Evolutionary conservation across 331 rosid species (phyloP), one percentile per base, ranked within the genome.

Genomic region (Pyrus hybrid): DNA sequence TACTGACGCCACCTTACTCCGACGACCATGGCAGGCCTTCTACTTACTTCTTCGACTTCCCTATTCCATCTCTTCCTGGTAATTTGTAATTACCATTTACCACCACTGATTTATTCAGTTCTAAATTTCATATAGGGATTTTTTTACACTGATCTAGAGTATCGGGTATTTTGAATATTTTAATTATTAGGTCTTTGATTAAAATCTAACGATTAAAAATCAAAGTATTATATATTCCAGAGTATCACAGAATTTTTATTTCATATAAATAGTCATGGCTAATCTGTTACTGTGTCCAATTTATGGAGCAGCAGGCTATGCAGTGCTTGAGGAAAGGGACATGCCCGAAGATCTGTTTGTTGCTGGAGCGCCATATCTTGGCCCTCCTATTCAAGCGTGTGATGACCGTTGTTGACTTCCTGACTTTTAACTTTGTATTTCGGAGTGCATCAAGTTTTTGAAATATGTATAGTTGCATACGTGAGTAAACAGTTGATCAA

Each of bases 1-100:
- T 90, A 69, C 76, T 88, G 25, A 58, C 91, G 41, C 96, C 96
- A 8, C 93, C 96, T 0, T 90, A 90, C 81, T 83, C 88, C 53
- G 68, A 86, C 29, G 81, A 86, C 6, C 78, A 66, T 57, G 88
- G 83, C 77, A 86, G 96, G 77, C 87, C 82, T 32, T 91, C 90
- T 71, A 85, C 91, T 77, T 91, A 91, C 76, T 91, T 77, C 80
- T 82, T 78, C 12, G 86, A 85, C 29, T 29, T 77, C 45, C 87
- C 89, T 18, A 63, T 91, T n/a, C 79, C 88, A 68, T 80, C 79
- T 23, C 88, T 88, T 57, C 80, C 87, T 2, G 93, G 96, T 89
- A 78, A 65, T 70, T 61, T 43, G 49, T 43, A 43, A 43, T 43
- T 43, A 43, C 16, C 49, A 53, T 53, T 18, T 18, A 53, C 60